Percentiles rank a stretch among this genome's conserved stretches.
phyloP scores from a whole-genome alignment of 352 stramenopile genomes.

The Pythium scleroteichum region DNA sequence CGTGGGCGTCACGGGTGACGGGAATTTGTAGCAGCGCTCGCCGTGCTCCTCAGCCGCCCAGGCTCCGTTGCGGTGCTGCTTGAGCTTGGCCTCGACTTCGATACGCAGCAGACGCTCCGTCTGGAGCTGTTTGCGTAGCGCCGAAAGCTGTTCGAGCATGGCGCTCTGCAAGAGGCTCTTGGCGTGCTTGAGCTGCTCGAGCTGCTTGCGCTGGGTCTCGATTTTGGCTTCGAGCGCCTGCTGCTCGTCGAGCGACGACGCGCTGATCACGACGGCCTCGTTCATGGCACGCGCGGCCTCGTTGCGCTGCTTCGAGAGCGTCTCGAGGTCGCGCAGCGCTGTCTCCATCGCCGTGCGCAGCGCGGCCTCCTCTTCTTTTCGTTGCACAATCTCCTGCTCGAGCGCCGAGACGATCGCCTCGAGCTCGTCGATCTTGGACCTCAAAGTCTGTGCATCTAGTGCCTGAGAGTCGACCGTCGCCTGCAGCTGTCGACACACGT shows the following conservation, averaged over 20 bases:
- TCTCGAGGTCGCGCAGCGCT: constrained; percentile 59
- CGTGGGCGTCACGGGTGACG: constrained; percentile 7
- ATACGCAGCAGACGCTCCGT: constrained; percentile 67
- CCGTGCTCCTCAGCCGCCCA: neutral
- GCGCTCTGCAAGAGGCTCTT: constrained; percentile 80
- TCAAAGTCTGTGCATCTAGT: constrained; percentile 27
- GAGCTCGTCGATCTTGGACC: constrained; percentile 30
- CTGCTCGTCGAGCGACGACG: constrained; percentile 78
- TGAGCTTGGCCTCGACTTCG: constrained; percentile 65
- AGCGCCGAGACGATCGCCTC: constrained; percentile 35
- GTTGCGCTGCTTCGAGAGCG: constrained; percentile 70
- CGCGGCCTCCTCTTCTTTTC: constrained; percentile 47
- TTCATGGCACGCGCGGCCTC: constrained; percentile 82
- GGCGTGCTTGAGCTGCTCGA: constrained; percentile 75
- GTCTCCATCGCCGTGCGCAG: constrained; percentile 69
- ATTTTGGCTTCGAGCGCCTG: constrained; percentile 61
- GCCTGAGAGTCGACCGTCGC: constrained; percentile 39
- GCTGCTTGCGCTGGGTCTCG: constrained; percentile 60
- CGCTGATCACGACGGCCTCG: constrained; percentile 81
- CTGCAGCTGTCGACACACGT: constrained; percentile 56
- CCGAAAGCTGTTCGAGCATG: constrained; percentile 81
- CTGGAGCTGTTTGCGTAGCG: constrained; percentile 76
- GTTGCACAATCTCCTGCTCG: constrained; percentile 43
- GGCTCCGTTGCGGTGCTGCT: constrained; percentile 27
- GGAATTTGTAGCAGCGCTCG: neutral